Evolutionary conservation across 2,329 filamentous ascomycete species (phyloP).

Genomic region (Dactylellina sp.): DNA sequence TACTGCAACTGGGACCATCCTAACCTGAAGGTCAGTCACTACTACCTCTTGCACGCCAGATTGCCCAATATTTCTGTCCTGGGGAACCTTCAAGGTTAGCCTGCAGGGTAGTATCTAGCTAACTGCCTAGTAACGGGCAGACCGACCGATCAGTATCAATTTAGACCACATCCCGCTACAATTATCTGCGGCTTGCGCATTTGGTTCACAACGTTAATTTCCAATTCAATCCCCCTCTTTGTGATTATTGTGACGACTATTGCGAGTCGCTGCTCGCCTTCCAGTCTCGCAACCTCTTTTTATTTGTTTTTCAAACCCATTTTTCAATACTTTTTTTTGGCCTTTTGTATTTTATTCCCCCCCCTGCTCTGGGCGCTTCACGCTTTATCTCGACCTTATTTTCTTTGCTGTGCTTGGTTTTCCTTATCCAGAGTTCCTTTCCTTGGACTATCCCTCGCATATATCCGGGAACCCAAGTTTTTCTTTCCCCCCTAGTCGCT

Average conservation of each 20-base stretch:
- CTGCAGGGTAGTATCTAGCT: conserved; percentile 35
- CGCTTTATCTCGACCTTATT: conserved; percentile 13
- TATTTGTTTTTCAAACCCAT: too few relatives aligned
- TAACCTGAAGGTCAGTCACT: conserved; percentile 15
- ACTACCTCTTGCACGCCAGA: not conserved
- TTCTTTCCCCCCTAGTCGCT: conserved; percentile 40
- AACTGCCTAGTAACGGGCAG: conserved; percentile 48
- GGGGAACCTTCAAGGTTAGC: conserved; percentile 34
- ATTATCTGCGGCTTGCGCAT: conserved; percentile 52
- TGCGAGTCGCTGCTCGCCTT: conserved; percentile 20
- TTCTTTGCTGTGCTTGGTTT: conserved; percentile 5
- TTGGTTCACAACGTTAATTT: conserved; percentile 48
- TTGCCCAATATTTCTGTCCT: conserved; percentile 1
- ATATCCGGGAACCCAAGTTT: conserved; percentile 54
- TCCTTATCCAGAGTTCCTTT: not conserved
- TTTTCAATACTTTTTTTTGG: conserved; percentile 3
- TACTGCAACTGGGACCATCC: conserved; percentile 40
- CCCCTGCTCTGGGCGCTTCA: not conserved
- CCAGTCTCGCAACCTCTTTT: too few relatives aligned
- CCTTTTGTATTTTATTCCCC: not conserved
- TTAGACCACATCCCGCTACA: conserved; percentile 49
- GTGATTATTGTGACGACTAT: conserved; percentile 13
- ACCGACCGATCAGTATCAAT: conserved; percentile 54
- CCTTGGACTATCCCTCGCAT: conserved; percentile 33
- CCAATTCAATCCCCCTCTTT: conserved; percentile 8